Evolutionary conservation across 768 basidiomycete species (phyloP).

Genomic region (Crassisporium funariophilum): DNA sequence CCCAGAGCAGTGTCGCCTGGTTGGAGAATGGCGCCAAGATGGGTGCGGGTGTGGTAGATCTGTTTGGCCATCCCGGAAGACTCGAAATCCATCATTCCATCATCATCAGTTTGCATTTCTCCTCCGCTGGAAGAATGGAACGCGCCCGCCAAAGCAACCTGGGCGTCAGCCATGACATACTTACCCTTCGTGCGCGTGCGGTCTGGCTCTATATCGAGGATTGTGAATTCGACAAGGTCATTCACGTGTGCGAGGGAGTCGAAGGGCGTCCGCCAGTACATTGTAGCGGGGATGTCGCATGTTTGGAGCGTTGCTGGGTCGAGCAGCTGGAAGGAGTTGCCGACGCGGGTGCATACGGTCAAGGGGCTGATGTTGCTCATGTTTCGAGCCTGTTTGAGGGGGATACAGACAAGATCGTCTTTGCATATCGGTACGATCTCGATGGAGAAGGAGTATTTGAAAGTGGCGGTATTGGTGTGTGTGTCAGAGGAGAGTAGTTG

Average conservation of each 20-base stretch:
- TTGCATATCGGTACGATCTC: constrained; percentile 98
- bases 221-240: constrained; percentile 92
- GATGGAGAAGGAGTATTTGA: constrained; percentile 97
- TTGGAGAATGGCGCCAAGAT: constrained; percentile 86
- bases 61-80: constrained; percentile 61
- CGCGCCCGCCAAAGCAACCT: constrained; percentile 84
- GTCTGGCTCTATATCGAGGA: constrained; percentile 92
- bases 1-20: constrained; percentile 94
- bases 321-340: constrained; percentile 87
- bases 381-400: constrained; percentile 76
- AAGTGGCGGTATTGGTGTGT: constrained; percentile 90
- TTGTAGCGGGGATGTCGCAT: constrained; percentile 73
- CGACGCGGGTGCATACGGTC: constrained; percentile 86
- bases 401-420: constrained; percentile 93
- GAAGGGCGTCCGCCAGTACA: constrained; percentile 95
- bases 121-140: constrained; percentile 55
- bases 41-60: constrained; percentile 95
- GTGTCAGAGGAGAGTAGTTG: constrained; percentile 93
- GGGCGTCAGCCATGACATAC: constrained; percentile 77
- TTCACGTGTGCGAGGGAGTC: constrained; percentile 77
- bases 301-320: constrained; percentile 86
- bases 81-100: constrained; percentile 66
- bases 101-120: constrained; percentile 42
- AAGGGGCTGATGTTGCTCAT: constrained; percentile 90
- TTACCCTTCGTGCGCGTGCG: constrained; percentile 61